Evolutionary conservation across 768 basidiomycete species (phyloP), one percentile per base, ranked within the genome.

Genomic region (Rhodotorula paludigena): DNA sequence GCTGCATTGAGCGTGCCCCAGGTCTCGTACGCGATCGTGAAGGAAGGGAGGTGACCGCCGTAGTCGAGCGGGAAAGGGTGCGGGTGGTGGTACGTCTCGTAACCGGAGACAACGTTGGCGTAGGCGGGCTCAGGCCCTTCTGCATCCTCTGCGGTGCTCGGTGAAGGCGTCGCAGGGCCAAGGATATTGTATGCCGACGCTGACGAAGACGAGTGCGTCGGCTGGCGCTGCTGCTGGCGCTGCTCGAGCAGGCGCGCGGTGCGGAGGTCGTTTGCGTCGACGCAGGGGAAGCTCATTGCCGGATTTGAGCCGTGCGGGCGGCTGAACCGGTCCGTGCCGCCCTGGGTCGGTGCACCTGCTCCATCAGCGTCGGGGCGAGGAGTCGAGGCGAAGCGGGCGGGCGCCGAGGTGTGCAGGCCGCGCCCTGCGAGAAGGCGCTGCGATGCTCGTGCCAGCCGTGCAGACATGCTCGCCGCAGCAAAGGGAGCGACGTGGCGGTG

Each of bases 11-110:
- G 87, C 3, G 84, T 85, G 5, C 96, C 96, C 96, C 96, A 99
- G 0, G 96, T 90, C 81, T 99, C 96, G 82, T 98, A 99, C 1
- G 96, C 96, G 64, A 98, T 84, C 72, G 90, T 85, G 73, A 92
- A 87, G 12, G 85, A 80, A 2, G 87, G 84, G 0, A 94, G 82
- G 3, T 81, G 68, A 2, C 80, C 78, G 64, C 86, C 83, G 71
- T 86, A 86, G 10, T 85, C 82, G 36, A 94, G 83, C 1, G 82
- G 81, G n/a, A 94, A 80, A 0, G 89, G 86, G 4, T 74, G 72
- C 0, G 77, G 70, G 74, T 89, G 86, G 67, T 83, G 84, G 76
- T 87, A 93, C 33, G 83, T 78, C 47, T 83, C 79, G 81, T 93
- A 96, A 21, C 73, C 73, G 0, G 64, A 47, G 2, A 72, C 68